Percentiles rank a stretch among this genome's conserved stretches.
Evolutionary conservation across 148 eudicot species (phyloP).

Genomic region (Limonium bicolor): DNA sequence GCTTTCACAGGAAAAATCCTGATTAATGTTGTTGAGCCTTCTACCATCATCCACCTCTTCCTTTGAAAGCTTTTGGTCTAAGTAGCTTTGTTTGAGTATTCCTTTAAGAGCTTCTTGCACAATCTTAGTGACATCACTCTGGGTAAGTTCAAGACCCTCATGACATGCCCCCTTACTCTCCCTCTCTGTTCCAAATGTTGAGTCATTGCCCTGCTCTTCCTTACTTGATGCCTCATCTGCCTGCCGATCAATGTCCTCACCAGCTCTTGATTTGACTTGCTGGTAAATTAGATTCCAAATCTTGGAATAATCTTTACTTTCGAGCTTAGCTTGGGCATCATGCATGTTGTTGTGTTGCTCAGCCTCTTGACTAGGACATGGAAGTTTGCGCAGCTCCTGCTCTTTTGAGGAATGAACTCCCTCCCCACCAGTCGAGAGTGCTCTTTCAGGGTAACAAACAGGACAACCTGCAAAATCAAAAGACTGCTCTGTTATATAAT

Average conservation of each 20-base stretch:
- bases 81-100: constrained; percentile 34
- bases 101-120: constrained; percentile 72
- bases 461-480: constrained; percentile 12
- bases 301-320: constrained; percentile 13
- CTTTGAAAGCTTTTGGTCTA: neutral
- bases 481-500: neutral
- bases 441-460: constrained; percentile 1
- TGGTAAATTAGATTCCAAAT: constrained; percentile 82
- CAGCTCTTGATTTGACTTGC: constrained; percentile 31
- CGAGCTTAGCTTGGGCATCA: neutral
- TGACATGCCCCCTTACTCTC: constrained; percentile 4
- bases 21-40: constrained; percentile 6
- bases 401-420: no score
- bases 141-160: constrained; percentile 40
- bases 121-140: constrained; percentile 56
- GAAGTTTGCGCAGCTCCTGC: no score
- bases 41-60: constrained; percentile 5
- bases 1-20: no score
- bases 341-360: neutral
- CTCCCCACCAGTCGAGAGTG: no score
- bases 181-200: neutral
- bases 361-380: no score
- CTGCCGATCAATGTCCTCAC: constrained; percentile 10
- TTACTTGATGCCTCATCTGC: constrained; percentile 5
- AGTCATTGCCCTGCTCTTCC: constrained; percentile 12